These are phyloP conservation scores for Candida labiduridarum DNA, from an alignment of 1,139 yeast species.

Conservation along the genomic window DNA sequence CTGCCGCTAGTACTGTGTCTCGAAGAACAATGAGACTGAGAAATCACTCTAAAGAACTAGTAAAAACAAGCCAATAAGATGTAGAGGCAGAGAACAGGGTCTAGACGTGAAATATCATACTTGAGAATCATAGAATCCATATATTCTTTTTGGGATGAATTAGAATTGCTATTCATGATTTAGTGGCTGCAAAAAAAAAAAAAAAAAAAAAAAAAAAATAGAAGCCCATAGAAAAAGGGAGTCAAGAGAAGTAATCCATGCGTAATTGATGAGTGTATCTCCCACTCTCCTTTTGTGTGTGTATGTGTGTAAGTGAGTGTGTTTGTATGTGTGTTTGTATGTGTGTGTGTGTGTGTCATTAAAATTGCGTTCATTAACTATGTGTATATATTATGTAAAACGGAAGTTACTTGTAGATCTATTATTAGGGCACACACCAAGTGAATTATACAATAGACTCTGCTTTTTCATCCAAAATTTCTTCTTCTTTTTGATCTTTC, in stretches of 20 bases:
- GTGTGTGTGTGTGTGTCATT: not conserved
- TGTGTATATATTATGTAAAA: not conserved
- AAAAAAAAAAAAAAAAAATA: not conserved
- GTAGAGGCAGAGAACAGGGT: too few species aligned
- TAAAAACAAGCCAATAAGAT: too few species aligned
- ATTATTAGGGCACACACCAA: not conserved
- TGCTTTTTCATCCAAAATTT: not conserved
- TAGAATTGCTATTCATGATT: not conserved
- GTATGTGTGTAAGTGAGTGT: not conserved
- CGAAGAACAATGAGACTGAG: too few species aligned
- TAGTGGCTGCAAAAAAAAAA: not conserved
- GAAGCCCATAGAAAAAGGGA: not conserved
- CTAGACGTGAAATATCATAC: not conserved
- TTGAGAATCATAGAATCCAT: too few species aligned
- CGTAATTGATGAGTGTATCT: too few species aligned
- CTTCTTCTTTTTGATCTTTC: constrained; percentile 2
- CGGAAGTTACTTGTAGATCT: not conserved
- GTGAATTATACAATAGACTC: not conserved
- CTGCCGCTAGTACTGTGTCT: too few species aligned
- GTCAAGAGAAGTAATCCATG: too few species aligned
- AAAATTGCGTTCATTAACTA: not conserved
- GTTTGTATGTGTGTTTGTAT: not conserved
- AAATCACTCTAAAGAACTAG: too few species aligned
- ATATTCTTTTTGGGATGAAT: not conserved
- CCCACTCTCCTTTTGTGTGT: not conserved